Evolutionary conservation across 768 basidiomycete genomes (phyloP).

Genomic region (Galerina sulciceps): DNA sequence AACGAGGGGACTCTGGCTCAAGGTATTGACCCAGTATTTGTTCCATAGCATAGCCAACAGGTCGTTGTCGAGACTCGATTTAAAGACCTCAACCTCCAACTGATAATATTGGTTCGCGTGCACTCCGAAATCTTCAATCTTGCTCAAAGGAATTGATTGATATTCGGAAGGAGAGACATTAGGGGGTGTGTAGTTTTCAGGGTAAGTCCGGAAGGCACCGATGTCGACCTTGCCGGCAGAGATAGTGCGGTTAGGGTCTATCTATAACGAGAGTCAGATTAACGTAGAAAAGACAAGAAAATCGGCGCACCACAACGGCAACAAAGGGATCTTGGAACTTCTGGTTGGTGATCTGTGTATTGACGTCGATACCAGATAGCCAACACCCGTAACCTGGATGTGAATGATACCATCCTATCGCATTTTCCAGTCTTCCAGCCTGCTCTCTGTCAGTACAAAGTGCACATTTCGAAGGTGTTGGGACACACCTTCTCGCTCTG

Average conservation of each 20-base stretch:
- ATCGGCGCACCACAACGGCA: slow-evolving; percentile 83
- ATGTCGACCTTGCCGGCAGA: slow-evolving; percentile 99
- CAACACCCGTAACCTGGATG: slow-evolving; percentile 99
- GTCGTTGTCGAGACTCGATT: slow-evolving; percentile 85
- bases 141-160: slow-evolving; percentile 94
- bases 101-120: slow-evolving; percentile 97
- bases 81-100: slow-evolving; percentile 94
- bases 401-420: slow-evolving; percentile 97
- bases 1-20: slow-evolving; percentile 91
- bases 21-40: slow-evolving; percentile 98
- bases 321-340: slow-evolving; percentile 96
- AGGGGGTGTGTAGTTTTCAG: slow-evolving; percentile 91
- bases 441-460: slow-evolving; percentile 32
- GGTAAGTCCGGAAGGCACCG: slow-evolving; percentile 97
- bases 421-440: slow-evolving; percentile 85
- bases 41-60: slow-evolving; percentile 94
- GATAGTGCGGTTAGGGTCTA: slow-evolving; percentile 97
- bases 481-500: slow-evolving; percentile 74
- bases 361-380: slow-evolving; percentile 98
- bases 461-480: background rate
- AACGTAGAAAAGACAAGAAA: background rate
- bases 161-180: slow-evolving; percentile 77
- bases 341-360: slow-evolving; percentile 95
- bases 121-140: slow-evolving; percentile 99
- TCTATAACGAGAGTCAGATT: slow-evolving; percentile 46